Percentiles rank a stretch among this genome's conserved stretches.
phyloP scores from a whole-genome alignment of 352 stramenopile genomes.

The Globisporangium yorkense region DNA sequence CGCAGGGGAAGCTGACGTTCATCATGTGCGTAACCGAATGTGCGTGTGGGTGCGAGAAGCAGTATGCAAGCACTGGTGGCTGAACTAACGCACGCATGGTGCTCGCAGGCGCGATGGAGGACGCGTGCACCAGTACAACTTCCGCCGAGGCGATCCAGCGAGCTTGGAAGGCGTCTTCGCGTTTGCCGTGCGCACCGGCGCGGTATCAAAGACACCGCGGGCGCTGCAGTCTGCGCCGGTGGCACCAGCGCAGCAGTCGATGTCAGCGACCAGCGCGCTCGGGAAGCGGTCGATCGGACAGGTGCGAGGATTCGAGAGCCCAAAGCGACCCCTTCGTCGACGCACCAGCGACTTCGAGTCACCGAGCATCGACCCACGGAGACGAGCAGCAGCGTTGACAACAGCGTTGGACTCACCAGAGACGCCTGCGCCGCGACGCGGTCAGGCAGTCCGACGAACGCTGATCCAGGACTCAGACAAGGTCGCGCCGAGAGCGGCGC shows the following conservation, averaged over 20 bases:
- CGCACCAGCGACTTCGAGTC: conserved; percentile 27
- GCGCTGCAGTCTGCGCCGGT: neutral
- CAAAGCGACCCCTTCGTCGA: conserved; percentile 18
- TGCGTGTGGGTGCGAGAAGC: too few relatives aligned
- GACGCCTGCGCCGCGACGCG: conserved; percentile 13
- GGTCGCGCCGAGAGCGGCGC: neutral
- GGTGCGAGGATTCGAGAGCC: conserved; percentile 16
- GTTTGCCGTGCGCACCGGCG: conserved; percentile 47
- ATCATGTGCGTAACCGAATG: conserved; percentile 32
- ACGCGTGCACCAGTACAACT: conserved; percentile 60
- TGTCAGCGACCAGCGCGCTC: neutral
- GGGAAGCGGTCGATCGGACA: conserved; percentile 4
- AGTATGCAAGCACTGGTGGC: neutral
- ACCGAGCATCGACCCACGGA: conserved; percentile 13
- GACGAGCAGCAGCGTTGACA: conserved; percentile 2
- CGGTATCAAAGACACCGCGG: conserved; percentile 34
- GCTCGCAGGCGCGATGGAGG: conserved; percentile 31
- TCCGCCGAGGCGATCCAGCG: conserved; percentile 33
- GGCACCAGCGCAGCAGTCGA: neutral
- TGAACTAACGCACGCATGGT: neutral
- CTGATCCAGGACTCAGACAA: neutral
- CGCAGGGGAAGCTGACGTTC: conserved; percentile 57
- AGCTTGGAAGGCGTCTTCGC: conserved; percentile 36
- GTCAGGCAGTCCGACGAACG: neutral
- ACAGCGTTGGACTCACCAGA: conserved; percentile 4